Evolutionary conservation across 495 filamentous ascomycete genomes (phyloP), one percentile per base, ranked within the genome.

Genomic region (Xanthoparmelia taractica): DNA sequence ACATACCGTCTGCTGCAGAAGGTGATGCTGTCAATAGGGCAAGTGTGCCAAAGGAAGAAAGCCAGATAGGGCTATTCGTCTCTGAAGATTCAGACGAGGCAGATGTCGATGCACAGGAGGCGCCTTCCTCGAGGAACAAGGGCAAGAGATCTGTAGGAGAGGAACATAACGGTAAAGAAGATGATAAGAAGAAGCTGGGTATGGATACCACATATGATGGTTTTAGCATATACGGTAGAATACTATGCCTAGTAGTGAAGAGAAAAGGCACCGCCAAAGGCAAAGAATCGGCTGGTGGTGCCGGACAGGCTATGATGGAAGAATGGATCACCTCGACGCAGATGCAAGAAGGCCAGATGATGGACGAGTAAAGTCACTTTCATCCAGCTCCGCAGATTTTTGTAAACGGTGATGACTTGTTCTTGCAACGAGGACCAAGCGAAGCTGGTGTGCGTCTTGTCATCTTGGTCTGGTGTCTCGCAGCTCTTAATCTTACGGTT

Each of bases 221-320:
- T 38, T 98, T 96, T 74, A 86, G 85, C 69, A 97, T 98, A 73
- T 92, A 94, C 75, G 90, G 93, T 11, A 87, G 90, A 64, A 89
- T 96, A 37, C 78, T 98, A 43, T 97, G 92, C 72, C 77, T 98
- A 43, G 85, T 97, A 18, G 87, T 98, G 65, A 93, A 95, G 73
- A 81, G 87, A 45, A 85, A 79, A 63, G 85, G 83, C 13, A 79
- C 66, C 66, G 67, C 63, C 3, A 73, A 70, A 55, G 69, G 64
- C 31, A 76, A 61, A 59, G 72, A 68, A 33, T 68, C 65, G 23
- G 58, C 72, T 55, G 72, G 73, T 31, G 69, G 73, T 10, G 67
- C 69, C 18, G 86, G 89, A 36, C 87, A 91, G 69, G 87, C 86
- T 60, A 84, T 91, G 80, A 89, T 97, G 86, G 92, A 97, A 78